Conservation (phyloP, 2,329 filamentous ascomycete species). For the Monilinia fructigena region DNA sequence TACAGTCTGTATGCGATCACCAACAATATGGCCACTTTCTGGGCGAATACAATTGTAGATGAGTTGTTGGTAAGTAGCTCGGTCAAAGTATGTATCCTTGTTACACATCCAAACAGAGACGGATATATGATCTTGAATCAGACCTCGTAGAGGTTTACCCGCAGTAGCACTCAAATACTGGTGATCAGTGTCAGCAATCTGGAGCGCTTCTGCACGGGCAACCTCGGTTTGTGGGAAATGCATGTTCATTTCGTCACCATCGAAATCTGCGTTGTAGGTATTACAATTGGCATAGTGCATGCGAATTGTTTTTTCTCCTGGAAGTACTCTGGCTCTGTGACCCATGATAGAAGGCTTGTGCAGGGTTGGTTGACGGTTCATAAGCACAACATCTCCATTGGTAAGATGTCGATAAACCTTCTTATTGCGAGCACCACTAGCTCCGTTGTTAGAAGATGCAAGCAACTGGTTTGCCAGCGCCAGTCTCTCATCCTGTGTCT, state of each 20-base stretch:
- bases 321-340: slow-evolving; percentile 86
- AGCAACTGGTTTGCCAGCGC: slow-evolving; percentile 91
- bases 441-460: slow-evolving; percentile 73
- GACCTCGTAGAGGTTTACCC: slow-evolving; percentile 87
- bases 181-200: slow-evolving; percentile 93
- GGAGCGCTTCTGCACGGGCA: slow-evolving; percentile 86
- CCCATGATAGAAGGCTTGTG: slow-evolving; percentile 99
- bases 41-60: slow-evolving; percentile 87
- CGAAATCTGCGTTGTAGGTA: slow-evolving; percentile 98
- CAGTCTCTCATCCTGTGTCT: slow-evolving; percentile 82
- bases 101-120: slow-evolving; percentile 89
- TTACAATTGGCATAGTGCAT: slow-evolving; percentile 99
- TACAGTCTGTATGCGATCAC: slow-evolving; percentile 77
- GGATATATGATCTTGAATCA: slow-evolving; percentile 98
- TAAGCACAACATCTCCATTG: slow-evolving; percentile 94
- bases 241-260: slow-evolving; percentile 99
- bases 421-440: slow-evolving; percentile 80
- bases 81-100: slow-evolving; percentile 85
- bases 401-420: slow-evolving; percentile 96
- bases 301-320: slow-evolving; percentile 93
- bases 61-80: slow-evolving; percentile 88
- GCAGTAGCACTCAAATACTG: slow-evolving; percentile 94
- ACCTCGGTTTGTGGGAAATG: slow-evolving; percentile 98
- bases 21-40: slow-evolving; percentile 83
- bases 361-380: slow-evolving; percentile 97